A percentile compares a stretch with the other conserved stretches of the same genome.
Conservation (phyloP, 2,329 filamentous ascomycete species). For the Alternaria consortialis region DNA sequence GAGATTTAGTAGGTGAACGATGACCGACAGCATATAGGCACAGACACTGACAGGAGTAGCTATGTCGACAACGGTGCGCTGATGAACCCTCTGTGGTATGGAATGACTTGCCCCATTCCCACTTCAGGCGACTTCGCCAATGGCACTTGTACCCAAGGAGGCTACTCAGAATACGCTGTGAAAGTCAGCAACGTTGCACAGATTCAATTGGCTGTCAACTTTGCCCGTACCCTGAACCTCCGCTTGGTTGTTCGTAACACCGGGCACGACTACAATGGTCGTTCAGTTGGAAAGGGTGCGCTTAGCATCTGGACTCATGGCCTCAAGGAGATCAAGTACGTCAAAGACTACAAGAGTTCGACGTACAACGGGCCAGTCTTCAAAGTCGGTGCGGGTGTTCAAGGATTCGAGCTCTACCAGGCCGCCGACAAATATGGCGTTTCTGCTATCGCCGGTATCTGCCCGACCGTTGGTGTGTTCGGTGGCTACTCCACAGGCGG, state of each 20-base stretch:
- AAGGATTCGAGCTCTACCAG: conserved; percentile 40
- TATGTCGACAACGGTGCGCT: conserved; percentile 36
- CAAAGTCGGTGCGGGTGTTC: conserved; percentile 45
- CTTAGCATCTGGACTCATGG: conserved; percentile 44
- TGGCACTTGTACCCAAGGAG: conserved; percentile 43
- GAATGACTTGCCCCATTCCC: conserved; percentile 39
- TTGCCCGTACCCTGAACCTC: conserved; percentile 43
- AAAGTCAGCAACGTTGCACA: conserved; percentile 42
- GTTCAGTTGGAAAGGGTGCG: conserved; percentile 38
- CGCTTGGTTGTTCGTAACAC: conserved; percentile 46
- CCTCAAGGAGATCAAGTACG: conserved; percentile 41
- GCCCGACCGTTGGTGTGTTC: conserved; percentile 62
- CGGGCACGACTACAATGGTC: conserved; percentile 45
- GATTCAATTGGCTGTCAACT: conserved; percentile 45
- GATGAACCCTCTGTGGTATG: conserved; percentile 43
- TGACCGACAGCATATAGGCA: not conserved
- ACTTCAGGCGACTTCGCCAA: conserved; percentile 24
- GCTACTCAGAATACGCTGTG: conserved; percentile 39
- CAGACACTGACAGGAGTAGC: conserved; percentile 15
- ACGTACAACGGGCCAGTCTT: conserved; percentile 42
- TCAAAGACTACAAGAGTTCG: conserved; percentile 36
- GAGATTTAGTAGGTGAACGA: conserved; percentile 31
- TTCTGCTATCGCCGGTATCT: conserved; percentile 44
- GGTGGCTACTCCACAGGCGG: conserved; percentile 57
- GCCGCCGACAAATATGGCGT: conserved; percentile 44